Base-by-base conservation (phyloP, 805 yeast genomes). In the Wilhelminamyces savonicus region DNA sequence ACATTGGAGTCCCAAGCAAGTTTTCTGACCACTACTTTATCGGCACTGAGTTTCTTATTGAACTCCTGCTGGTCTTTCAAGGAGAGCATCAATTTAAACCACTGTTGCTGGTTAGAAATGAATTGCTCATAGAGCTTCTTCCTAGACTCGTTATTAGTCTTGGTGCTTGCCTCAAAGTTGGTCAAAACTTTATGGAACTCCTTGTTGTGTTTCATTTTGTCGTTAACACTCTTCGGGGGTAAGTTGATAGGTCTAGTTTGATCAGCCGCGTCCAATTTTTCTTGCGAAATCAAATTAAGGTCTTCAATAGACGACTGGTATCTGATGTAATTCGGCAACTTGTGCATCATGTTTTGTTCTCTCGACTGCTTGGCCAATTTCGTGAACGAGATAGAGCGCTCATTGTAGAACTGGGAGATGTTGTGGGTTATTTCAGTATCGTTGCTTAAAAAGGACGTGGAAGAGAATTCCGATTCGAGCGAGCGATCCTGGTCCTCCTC, bases 191-290 rank as follows among this genome's bases (percentile, higher is more conserved):
- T 61, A 26, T 66, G 56, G 32, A 78, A 67, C 44, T 78, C 78
- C 27, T 56, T 61, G 41, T 76, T 77, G 44, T 80, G 88, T 33
- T 62, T 62, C 20, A 57, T 48, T 24, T 66, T 66, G 44, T 80
- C 88, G 9, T 46, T 49, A 3, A 56, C 45, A 23, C 63, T 59
- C 48, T 80, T 80, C 5, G 86, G 86, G 5, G 88, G 88, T 26
- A 78, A 50, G 71, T 84, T 76, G 28, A 76, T 69, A 3, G 88
- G 88, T 41, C 88, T 64, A 1, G 85, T 70, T 25, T 74, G 75
- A 29, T 79, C 69, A 21, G 79, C 52, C 8, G 57, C 52, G 15
- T 64, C 66, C 21, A 76, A 48, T 41, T 80, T 80, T 43, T 78
- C 82, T 1, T 64, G 69, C 1, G 86, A 78, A 2, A 81, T 69